These are phyloP conservation scores for Arachis hypogaea DNA, from an alignment of 306 rosid genomes.

Conservation along the genomic window DNA sequence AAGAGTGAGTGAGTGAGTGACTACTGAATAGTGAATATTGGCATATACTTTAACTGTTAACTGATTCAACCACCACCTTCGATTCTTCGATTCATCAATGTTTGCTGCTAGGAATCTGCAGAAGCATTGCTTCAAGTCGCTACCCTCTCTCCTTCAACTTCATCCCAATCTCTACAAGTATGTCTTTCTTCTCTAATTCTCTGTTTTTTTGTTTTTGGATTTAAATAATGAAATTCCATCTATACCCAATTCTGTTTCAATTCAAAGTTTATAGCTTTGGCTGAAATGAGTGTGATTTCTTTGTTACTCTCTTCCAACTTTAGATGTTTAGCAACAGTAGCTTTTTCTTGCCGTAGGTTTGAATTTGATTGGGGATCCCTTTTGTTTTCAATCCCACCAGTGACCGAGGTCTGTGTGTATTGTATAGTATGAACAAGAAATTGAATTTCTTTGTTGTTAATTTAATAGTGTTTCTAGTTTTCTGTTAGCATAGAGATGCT, in stretches of 20 bases:
- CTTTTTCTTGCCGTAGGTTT: neutral
- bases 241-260: constrained; percentile 30
- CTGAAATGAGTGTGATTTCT: constrained; percentile 2
- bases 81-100: constrained; percentile 36
- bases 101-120: constrained; percentile 58
- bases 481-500: too few relatives aligned
- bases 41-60: neutral
- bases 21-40: neutral
- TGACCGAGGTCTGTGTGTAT: neutral
- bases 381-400: neutral
- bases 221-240: neutral
- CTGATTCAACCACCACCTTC: neutral
- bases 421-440: neutral
- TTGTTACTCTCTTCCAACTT: neutral
- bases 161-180: constrained; percentile 64
- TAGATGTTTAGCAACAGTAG: neutral
- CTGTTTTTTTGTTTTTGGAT: constrained; percentile 1
- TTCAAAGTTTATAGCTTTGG: constrained; percentile 29
- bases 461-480: neutral
- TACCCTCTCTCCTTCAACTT: constrained; percentile 60
- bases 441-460: constrained; percentile 13
- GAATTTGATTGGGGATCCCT: neutral
- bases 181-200: neutral
- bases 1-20: too few relatives aligned
- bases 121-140: constrained; percentile 57